Conservation (phyloP, 495 filamentous ascomycete genomes). For the Letharia lupina region DNA sequence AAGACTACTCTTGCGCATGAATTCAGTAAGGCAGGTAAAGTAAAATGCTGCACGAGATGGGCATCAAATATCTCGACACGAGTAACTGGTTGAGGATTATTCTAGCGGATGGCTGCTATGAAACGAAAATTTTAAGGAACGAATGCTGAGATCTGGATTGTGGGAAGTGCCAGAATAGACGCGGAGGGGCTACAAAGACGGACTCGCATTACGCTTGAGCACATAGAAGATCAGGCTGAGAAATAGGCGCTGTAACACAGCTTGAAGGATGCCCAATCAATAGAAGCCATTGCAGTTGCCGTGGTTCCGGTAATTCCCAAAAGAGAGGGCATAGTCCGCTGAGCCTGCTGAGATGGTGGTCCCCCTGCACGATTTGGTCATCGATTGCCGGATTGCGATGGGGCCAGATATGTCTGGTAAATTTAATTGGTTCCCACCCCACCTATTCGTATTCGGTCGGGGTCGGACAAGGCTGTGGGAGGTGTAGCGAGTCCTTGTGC, state of each 20-base stretch:
- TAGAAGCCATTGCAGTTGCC: not conserved
- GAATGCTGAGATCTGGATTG: not conserved
- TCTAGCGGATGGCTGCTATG: not conserved
- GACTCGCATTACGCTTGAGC: not conserved
- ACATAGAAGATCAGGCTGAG: not conserved
- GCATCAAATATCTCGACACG: not conserved
- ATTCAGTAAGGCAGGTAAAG: not conserved
- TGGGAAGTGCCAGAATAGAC: too few relatives aligned
- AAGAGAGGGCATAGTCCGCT: not conserved
- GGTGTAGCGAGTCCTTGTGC: not conserved
- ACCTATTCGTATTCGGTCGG: not conserved
- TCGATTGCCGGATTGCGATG: not conserved
- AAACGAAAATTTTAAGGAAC: not conserved
- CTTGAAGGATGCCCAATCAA: not conserved
- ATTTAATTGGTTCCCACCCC: not conserved
- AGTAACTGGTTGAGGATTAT: not conserved
- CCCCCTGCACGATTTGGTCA: not conserved
- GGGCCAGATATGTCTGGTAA: not conserved
- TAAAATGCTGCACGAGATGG: not conserved
- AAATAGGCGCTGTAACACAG: not conserved
- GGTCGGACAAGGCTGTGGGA: not conserved
- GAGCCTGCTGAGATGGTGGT: not conserved
- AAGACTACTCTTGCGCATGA: not conserved
- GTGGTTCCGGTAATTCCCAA: not conserved
- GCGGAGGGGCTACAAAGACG: not conserved